Evolutionary conservation across 75 land plant species (phyloP).

Genomic region (Sequoiadendron giganteum): DNA sequence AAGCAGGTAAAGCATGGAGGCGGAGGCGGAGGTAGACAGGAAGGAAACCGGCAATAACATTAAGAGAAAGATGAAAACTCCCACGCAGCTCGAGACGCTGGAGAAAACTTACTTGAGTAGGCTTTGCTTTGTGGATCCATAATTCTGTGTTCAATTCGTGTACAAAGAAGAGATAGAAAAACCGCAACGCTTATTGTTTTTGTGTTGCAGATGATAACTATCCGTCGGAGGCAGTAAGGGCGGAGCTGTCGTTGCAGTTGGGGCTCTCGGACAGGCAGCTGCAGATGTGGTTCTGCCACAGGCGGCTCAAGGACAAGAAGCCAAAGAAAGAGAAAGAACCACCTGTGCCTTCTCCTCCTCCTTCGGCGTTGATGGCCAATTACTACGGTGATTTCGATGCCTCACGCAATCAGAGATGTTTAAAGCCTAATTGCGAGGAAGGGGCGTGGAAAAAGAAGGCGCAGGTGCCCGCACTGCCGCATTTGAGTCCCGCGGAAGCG

Average conservation of each 20-base stretch:
- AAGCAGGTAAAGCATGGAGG: not conserved
- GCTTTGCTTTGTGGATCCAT: not conserved
- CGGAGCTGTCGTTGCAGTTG: conserved; percentile 63
- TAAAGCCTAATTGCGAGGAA: not conserved
- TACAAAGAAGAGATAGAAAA: not conserved
- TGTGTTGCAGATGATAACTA: conserved; percentile 71
- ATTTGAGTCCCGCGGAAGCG: conserved; percentile 27
- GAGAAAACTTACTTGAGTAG: conserved; percentile 84
- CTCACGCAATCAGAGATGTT: not conserved
- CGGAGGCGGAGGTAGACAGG: not conserved
- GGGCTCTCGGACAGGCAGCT: conserved; percentile 86
- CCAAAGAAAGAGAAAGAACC: conserved; percentile 16
- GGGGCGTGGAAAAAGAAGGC: conserved; percentile 26
- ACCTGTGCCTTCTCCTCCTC: conserved; percentile 13
- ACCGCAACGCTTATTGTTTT: not conserved
- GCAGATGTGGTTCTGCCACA: conserved; percentile 99
- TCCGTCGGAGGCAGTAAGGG: conserved; percentile 70
- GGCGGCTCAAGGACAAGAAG: conserved; percentile 91
- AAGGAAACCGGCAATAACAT: conserved; percentile 13
- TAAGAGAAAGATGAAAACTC: conserved; percentile 96
- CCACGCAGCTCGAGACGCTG: conserved; percentile 74
- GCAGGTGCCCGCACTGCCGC: conserved; percentile 10
- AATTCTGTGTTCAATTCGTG: not conserved
- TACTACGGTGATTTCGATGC: conserved; percentile 5
- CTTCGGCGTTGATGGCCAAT: conserved; percentile 4